Evolutionary conservation across 2,329 filamentous ascomycete genomes (phyloP).

Genomic region (Neofusicoccum kwambonambiense): DNA sequence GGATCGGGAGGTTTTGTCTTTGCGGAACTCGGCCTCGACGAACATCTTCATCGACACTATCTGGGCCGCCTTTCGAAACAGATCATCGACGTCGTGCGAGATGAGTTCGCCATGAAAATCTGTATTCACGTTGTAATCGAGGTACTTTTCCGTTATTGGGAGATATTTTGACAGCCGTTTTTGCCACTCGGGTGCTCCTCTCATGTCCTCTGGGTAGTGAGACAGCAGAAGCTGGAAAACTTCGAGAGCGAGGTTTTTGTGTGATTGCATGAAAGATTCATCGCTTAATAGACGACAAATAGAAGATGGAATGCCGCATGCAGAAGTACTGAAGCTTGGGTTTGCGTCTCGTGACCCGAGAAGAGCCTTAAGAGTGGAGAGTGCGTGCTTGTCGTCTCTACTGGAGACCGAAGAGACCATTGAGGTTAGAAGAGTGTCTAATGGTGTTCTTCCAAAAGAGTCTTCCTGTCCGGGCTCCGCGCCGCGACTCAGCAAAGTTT

Average conservation of each 20-base stretch:
- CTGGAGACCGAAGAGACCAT: not conserved
- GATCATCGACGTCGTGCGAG: not conserved
- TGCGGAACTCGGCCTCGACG: not conserved
- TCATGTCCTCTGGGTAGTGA: not conserved
- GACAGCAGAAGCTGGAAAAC: not conserved
- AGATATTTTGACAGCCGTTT: not conserved
- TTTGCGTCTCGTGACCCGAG: not conserved
- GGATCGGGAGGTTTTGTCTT: not conserved
- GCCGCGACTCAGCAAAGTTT: not conserved
- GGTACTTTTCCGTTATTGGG: not conserved
- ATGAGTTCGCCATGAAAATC: not conserved
- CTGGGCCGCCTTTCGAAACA: not conserved
- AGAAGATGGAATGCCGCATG: no score
- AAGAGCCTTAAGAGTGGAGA: not conserved
- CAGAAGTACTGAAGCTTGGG: not conserved
- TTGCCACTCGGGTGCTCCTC: not conserved
- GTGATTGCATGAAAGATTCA: no score
- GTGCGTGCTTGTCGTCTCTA: not conserved
- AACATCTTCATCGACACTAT: not conserved
- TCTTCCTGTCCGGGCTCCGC: not conserved
- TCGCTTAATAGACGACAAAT: no score
- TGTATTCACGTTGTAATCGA: not conserved
- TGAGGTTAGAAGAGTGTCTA: not conserved
- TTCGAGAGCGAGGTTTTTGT: not conserved
- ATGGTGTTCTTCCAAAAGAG: not conserved